These are phyloP conservation scores for Sindora glabra DNA, from an alignment of 306 rosid species.

Conservation along the genomic window DNA sequence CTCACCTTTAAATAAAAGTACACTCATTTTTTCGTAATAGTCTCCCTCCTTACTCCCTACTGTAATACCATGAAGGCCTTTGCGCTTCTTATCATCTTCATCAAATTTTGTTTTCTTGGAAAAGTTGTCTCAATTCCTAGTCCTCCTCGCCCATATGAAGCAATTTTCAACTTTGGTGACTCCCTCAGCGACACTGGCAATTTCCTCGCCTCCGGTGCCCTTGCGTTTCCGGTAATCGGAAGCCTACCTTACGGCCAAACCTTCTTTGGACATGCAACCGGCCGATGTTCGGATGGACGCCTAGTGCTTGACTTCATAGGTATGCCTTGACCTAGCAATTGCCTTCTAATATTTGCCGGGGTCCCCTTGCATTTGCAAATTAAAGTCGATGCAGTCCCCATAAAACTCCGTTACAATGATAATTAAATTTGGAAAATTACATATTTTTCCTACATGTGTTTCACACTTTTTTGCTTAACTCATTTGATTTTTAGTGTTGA, in stretches of 20 bases:
- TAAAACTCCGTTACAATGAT: too few species aligned
- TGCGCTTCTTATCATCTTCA: background rate
- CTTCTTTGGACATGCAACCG: constrained; percentile 58
- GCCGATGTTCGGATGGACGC: constrained; percentile 70
- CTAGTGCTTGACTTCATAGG: constrained; percentile 62
- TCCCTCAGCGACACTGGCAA: constrained; percentile 78
- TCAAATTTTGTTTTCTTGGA: constrained; percentile 2
- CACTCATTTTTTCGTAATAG: background rate
- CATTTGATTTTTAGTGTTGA: too few species aligned
- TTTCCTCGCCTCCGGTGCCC: constrained; percentile 42
- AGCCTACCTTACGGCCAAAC: constrained; percentile 65
- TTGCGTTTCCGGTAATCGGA: constrained; percentile 40
- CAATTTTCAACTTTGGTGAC: constrained; percentile 73
- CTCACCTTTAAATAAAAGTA: background rate
- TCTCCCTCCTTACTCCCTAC: background rate
- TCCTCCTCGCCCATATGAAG: constrained; percentile 24
- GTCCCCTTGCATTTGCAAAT: too few species aligned
- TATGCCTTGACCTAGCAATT: background rate
- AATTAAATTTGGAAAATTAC: too few species aligned
- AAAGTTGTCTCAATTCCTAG: constrained; percentile 13
- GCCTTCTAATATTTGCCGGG: too few species aligned
- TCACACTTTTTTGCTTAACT: too few species aligned
- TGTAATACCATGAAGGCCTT: constrained; percentile 20
- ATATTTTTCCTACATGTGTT: too few species aligned
- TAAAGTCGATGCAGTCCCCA: too few species aligned